Evolutionary conservation across 2,329 filamentous ascomycete species (phyloP).

Genomic region (Dactylellina cionopaga): DNA sequence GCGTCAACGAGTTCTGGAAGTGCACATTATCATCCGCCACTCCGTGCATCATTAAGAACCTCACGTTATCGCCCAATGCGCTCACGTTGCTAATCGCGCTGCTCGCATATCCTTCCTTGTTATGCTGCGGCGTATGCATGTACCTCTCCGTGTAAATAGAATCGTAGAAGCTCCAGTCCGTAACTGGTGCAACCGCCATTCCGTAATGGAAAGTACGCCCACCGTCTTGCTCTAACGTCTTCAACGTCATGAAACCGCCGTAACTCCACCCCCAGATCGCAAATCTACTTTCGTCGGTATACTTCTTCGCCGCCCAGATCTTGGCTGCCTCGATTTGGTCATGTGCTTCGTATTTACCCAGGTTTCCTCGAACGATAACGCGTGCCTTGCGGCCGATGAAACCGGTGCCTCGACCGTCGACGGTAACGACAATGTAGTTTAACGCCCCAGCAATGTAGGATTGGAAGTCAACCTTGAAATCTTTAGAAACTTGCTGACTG

Average conservation of each 20-base stretch:
- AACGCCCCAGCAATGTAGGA: constrained; percentile 84
- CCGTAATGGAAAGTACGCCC: constrained; percentile 93
- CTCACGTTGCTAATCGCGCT: constrained; percentile 78
- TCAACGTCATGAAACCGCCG: constrained; percentile 92
- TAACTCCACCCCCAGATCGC: constrained; percentile 99
- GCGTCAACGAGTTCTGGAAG: constrained; percentile 87
- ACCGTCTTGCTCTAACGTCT: constrained; percentile 90
- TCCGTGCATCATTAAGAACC: constrained; percentile 95
- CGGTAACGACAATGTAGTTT: constrained; percentile 92
- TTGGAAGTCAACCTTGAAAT: constrained; percentile 87
- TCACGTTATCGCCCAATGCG: constrained; percentile 77
- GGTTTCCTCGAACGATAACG: constrained; percentile 80
- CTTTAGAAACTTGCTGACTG: constrained; percentile 86
- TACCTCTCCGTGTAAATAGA: constrained; percentile 95
- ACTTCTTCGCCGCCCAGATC: constrained; percentile 80
- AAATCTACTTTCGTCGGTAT: constrained; percentile 82
- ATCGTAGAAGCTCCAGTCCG: constrained; percentile 95
- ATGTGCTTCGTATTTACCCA: constrained; percentile 83
- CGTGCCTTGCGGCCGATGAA: constrained; percentile 86
- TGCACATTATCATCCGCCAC: constrained; percentile 98
- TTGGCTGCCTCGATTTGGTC: constrained; percentile 93
- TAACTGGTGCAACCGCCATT: constrained; percentile 98
- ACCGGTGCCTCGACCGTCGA: constrained; percentile 92
- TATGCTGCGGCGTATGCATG: constrained; percentile 92
- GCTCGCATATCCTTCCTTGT: constrained; percentile 78